Evolutionary conservation across 176 grass and related monocot species (phyloP).

Genomic region (Triticum urartu): DNA sequence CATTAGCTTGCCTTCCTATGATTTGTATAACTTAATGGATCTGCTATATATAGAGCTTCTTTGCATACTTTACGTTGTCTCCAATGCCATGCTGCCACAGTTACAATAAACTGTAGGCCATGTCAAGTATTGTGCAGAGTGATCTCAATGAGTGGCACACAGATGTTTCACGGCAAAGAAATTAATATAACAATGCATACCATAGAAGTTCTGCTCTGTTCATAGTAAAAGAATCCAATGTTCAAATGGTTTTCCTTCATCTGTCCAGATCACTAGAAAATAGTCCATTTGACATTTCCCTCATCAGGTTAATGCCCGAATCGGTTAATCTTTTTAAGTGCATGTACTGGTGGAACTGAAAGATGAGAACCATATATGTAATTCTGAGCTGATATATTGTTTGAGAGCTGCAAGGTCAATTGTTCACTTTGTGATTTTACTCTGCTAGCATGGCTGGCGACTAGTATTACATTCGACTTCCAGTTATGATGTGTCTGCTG

Average conservation of each 20-base stretch:
- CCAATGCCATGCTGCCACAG: background rate
- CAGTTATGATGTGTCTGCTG: conserved; percentile 6
- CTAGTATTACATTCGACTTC: background rate
- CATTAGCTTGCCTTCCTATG: background rate
- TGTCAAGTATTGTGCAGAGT: background rate
- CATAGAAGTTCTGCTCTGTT: background rate
- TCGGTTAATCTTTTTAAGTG: background rate
- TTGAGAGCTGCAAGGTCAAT: conserved; percentile 9
- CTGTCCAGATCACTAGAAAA: background rate
- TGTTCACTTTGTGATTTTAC: background rate
- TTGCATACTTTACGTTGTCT: conserved; percentile 16
- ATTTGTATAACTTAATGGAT: background rate
- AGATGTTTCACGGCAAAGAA: background rate
- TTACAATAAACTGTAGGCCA: conserved; percentile 4
- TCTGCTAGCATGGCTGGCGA: conserved; percentile 6
- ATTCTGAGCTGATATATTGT: conserved; percentile 11
- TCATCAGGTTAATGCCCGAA: background rate
- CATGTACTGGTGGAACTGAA: conserved; percentile 20
- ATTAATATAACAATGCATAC: background rate
- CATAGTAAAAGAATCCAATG: background rate
- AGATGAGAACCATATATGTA: conserved; percentile 10
- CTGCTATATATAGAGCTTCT: background rate
- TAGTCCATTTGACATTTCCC: background rate
- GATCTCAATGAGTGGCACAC: background rate
- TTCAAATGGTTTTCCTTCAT: background rate